These are phyloP conservation scores for Cardamine chenopodiifolia DNA, from an alignment of 345 rosid species.

Conservation along the genomic window DNA sequence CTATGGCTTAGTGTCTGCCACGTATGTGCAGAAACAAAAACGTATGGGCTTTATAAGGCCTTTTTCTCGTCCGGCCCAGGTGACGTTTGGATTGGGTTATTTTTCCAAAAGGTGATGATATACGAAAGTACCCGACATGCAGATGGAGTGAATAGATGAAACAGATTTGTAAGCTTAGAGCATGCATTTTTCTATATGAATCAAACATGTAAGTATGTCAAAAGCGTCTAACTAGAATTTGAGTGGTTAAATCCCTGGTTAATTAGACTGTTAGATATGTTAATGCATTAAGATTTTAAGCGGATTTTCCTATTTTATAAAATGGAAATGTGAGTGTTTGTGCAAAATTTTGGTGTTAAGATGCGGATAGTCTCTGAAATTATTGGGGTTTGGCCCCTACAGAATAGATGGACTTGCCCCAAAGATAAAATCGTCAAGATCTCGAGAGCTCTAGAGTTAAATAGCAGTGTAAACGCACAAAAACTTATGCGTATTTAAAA, in stretches of 20 bases:
- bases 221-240: background rate
- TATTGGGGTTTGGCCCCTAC: no score
- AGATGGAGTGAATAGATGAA: background rate
- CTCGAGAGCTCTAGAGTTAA: no score
- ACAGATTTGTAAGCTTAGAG: background rate
- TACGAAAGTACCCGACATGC: background rate
- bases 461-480: no score
- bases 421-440: no score
- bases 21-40: conserved; percentile 3
- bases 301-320: no score
- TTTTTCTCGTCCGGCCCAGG: background rate
- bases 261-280: background rate
- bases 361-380: no score
- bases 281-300: background rate
- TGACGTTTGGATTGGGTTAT: background rate
- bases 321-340: no score
- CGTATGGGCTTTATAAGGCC: background rate
- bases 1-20: background rate
- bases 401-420: no score
- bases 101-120: background rate
- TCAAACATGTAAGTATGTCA: background rate
- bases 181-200: background rate
- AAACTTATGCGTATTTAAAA: no score
- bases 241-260: background rate
- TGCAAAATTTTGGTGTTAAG: no score